Evolutionary conservation across 2,329 filamentous ascomycete species (phyloP).

Genomic region (Epichloe coenophiala): DNA sequence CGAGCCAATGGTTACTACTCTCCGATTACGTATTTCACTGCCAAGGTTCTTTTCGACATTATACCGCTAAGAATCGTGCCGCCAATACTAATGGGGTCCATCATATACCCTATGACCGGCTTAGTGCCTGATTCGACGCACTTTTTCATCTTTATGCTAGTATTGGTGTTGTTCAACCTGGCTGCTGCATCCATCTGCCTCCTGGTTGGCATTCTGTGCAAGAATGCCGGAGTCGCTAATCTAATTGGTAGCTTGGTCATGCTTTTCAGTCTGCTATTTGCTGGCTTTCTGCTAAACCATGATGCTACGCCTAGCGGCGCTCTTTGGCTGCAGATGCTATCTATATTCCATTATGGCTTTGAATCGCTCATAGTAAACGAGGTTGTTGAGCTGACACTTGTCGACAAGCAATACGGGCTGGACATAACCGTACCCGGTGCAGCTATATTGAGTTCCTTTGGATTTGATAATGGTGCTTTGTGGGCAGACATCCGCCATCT

Average conservation of each 20-base stretch:
- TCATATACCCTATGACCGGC: slow-evolving; percentile 96
- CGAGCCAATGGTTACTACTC: slow-evolving; percentile 94
- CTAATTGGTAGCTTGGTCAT: slow-evolving; percentile 90
- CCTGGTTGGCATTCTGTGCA: slow-evolving; percentile 92
- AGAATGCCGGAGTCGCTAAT: slow-evolving; percentile 82
- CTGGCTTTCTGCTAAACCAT: slow-evolving; percentile 86
- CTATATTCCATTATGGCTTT: slow-evolving; percentile 97
- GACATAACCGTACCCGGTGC: slow-evolving; percentile 94
- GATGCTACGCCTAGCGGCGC: slow-evolving; percentile 78
- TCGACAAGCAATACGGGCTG: slow-evolving; percentile 90
- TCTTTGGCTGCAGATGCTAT: slow-evolving; percentile 81
- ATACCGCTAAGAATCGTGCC: slow-evolving; percentile 88
- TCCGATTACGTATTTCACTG: slow-evolving; percentile 83
- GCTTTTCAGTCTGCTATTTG: slow-evolving; percentile 92
- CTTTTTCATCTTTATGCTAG: slow-evolving; percentile 83
- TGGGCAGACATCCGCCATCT: slow-evolving; percentile 77
- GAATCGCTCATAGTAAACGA: slow-evolving; percentile 96
- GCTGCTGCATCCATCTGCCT: slow-evolving; percentile 87
- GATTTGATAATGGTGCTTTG: slow-evolving; percentile 76
- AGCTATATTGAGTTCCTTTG: slow-evolving; percentile 86
- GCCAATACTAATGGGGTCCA: slow-evolving; percentile 86
- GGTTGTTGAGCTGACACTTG: slow-evolving; percentile 74
- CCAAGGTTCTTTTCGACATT: slow-evolving; percentile 98
- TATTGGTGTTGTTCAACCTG: slow-evolving; percentile 90
- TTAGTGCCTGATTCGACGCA: slow-evolving; percentile 68